Base-by-base conservation (phyloP, 148 eudicot species). In the Dysphania ambrosioides region DNA sequence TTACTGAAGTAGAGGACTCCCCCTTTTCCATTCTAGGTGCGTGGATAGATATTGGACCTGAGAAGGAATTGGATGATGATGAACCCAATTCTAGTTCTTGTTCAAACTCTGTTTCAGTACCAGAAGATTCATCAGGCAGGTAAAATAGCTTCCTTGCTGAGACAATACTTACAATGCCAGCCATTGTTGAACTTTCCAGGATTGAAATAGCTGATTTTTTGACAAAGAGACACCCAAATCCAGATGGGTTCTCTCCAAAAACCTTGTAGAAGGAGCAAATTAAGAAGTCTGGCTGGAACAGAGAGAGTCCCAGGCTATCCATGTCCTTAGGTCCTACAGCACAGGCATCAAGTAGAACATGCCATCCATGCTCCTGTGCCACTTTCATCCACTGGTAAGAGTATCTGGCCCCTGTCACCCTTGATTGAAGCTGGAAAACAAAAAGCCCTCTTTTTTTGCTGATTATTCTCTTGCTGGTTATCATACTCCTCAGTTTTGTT, bases 311-410 rank as follows among this genome's bases (percentile, higher is more conserved):
- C 21, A 96, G 89, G 74, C 97, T 92, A 59, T 87, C 88, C 97
- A 96, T 89, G 76, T 92, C 99, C 71, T 96, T 96, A 6, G 99
- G 97, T n/a, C 97, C 93, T 32, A 96, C 83, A 27, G 99, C 93
- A 65, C 97, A 92, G 34, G 94, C 91, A 73, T 96, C 99, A 30
- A 96, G 87, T 83, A 96, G 74, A 67, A 96, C 90, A 75, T 96
- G 97, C 99, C 99, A 96, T 40, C 96, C 95, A 73, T 96, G 79
- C 58, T 92, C 97, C 65, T 89, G 97, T 13, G 99, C 99, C 72
- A 81, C 69, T 35, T 79, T 89, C 97, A 96, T 96, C 99, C 99
- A 96, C 38, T 92, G 97, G 66, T 90, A 92, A n/a, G 99, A 96
- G 72, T 96, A 92, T 75, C 91, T 86, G 1, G 93, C 84, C 47